Conservation (phyloP, 2,329 filamentous ascomycete genomes). For the Trichoderma cornu-damae region DNA sequence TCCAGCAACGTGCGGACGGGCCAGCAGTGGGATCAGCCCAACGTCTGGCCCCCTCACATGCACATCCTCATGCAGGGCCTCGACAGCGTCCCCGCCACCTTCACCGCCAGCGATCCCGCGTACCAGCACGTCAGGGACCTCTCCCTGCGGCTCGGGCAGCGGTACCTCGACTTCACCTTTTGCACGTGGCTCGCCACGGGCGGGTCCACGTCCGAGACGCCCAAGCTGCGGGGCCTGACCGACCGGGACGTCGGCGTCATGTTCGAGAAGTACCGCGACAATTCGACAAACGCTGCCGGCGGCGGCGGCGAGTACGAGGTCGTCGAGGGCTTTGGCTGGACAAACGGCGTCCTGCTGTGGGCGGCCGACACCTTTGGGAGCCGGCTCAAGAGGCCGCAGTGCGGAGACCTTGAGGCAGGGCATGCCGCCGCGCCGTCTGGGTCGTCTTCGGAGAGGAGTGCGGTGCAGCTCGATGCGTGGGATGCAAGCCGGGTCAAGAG, state of each 20-base stretch:
- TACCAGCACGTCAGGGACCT: slow-evolving; percentile 51
- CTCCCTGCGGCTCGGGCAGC: slow-evolving; percentile 55
- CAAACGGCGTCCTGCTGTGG: slow-evolving; percentile 65
- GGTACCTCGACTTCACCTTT: slow-evolving; percentile 62
- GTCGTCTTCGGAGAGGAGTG: slow-evolving; percentile 30
- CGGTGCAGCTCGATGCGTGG: slow-evolving; percentile 43
- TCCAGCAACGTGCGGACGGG: slow-evolving; percentile 57
- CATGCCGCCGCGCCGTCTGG: slow-evolving; percentile 31
- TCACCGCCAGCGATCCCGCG: slow-evolving; percentile 47
- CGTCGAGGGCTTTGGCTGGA: slow-evolving; percentile 67
- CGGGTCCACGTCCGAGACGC: slow-evolving; percentile 50
- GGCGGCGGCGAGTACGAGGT: slow-evolving; percentile 64
- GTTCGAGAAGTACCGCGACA: slow-evolving; percentile 65
- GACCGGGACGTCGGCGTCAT: slow-evolving; percentile 51
- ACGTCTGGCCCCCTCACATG: slow-evolving; percentile 64
- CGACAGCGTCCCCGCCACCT: slow-evolving; percentile 53
- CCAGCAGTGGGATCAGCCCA: slow-evolving; percentile 67
- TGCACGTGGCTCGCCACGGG: slow-evolving; percentile 67
- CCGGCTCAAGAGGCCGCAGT: slow-evolving; percentile 51
- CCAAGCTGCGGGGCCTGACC: slow-evolving; percentile 44
- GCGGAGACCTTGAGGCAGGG: slow-evolving; percentile 45
- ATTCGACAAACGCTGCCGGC: slow-evolving; percentile 55
- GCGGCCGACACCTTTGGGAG: slow-evolving; percentile 56
- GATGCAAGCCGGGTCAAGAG: slow-evolving; percentile 47
- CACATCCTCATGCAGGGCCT: slow-evolving; percentile 60